phyloP scores from a whole-genome alignment of 345 rosid genomes.

The Salix koriyanagi region DNA sequence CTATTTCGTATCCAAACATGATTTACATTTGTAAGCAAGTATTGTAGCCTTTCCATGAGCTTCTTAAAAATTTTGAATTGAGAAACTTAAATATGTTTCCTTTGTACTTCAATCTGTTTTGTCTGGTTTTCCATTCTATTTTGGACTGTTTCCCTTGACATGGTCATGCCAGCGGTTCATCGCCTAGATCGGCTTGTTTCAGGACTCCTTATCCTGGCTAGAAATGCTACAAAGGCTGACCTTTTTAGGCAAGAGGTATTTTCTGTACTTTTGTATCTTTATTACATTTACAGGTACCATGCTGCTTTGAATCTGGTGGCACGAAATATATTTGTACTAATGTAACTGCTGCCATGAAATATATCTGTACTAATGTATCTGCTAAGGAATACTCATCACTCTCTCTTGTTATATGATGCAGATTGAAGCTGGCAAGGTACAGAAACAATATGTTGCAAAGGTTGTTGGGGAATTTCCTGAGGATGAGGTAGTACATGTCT shows the following conservation, averaged over 20 bases:
- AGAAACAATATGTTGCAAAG: conserved; percentile 71
- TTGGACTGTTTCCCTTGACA: conserved; percentile 36
- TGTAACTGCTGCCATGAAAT: neutral
- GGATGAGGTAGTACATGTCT: conserved; percentile 49
- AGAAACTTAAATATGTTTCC: neutral
- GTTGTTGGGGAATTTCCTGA: conserved; percentile 75
- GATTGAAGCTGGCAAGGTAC: conserved; percentile 78
- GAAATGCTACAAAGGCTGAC: conserved; percentile 78
- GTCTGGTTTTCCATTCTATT: neutral
- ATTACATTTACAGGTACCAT: neutral
- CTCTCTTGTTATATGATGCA: conserved; percentile 19
- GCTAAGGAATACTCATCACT: neutral
- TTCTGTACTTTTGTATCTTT: neutral
- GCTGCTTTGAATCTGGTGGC: neutral
- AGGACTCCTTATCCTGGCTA: conserved; percentile 86
- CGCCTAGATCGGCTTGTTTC: conserved; percentile 84
- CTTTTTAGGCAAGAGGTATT: conserved; percentile 79
- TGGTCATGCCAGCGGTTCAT: conserved; percentile 55
- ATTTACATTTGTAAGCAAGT: neutral
- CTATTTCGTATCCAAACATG: conserved; percentile 73
- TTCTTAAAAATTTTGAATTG: neutral
- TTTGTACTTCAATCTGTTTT: neutral
- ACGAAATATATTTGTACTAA: neutral
- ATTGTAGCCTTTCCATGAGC: neutral
- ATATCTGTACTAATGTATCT: neutral